Evolutionary conservation across 2,329 filamentous ascomycete genomes (phyloP).

Genomic region (Stemphylium beticola): DNA sequence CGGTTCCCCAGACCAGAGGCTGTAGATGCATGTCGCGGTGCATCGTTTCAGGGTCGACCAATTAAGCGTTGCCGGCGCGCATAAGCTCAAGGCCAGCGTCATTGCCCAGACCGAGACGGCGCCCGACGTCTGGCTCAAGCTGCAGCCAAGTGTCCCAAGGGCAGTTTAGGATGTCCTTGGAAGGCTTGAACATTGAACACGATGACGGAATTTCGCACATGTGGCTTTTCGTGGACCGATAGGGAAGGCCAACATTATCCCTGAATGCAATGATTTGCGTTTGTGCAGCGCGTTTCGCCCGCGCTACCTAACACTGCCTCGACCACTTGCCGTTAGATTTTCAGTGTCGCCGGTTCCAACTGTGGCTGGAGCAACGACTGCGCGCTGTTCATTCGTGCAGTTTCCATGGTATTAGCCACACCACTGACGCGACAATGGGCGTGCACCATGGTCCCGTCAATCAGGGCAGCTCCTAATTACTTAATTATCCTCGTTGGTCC

Average conservation of each 20-base stretch:
- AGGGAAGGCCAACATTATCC: neutral
- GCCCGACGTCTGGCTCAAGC: slow-evolving; percentile 19
- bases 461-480: slow-evolving; percentile 18
- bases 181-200: slow-evolving; percentile 29
- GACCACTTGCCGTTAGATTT: neutral
- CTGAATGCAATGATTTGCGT: slow-evolving; percentile 14
- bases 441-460: slow-evolving; percentile 9
- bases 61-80: slow-evolving; percentile 27
- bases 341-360: neutral
- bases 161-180: slow-evolving; percentile 11
- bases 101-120: slow-evolving; percentile 7
- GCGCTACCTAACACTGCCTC: slow-evolving; percentile 15
- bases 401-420: slow-evolving; percentile 3
- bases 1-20: slow-evolving; percentile 7
- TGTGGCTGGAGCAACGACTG: slow-evolving; percentile 10
- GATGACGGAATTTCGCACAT: slow-evolving; percentile 29
- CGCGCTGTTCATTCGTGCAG: slow-evolving; percentile 5
- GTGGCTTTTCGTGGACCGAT: neutral
- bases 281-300: slow-evolving; percentile 10
- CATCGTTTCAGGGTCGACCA: slow-evolving; percentile 6
- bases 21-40: slow-evolving; percentile 1
- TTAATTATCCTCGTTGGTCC: slow-evolving; percentile 20
- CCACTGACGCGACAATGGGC: slow-evolving; percentile 5
- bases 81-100: slow-evolving; percentile 9
- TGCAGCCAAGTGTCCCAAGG: slow-evolving; percentile 14